Evolutionary conservation across 2,329 filamentous ascomycete species (phyloP).

Genomic region (Fusarium begoniae): DNA sequence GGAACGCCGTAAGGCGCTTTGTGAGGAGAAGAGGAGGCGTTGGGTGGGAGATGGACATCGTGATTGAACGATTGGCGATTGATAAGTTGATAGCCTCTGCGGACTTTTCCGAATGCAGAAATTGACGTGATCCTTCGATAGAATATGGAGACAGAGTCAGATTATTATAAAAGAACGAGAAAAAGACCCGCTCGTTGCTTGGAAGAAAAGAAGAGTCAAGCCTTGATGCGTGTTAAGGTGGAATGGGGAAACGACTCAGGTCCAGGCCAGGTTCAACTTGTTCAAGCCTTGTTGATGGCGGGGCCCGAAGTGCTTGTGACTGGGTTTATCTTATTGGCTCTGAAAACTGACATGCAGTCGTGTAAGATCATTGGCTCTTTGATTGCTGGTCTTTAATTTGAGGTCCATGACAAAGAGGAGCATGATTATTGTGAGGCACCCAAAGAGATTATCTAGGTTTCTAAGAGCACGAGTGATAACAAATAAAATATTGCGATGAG

Average conservation of each 20-base stretch:
- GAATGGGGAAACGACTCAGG: constrained; percentile 34
- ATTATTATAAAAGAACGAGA: neutral
- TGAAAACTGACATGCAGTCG: constrained; percentile 8
- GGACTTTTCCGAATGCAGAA: neutral
- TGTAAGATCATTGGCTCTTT: constrained; percentile 44
- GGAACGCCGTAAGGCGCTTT: constrained; percentile 70
- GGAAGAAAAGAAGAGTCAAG: constrained; percentile 1
- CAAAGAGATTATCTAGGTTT: neutral
- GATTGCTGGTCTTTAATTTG: neutral
- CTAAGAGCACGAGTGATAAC: neutral
- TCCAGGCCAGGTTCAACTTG: constrained; percentile 18
- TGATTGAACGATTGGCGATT: neutral
- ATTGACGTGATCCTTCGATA: neutral
- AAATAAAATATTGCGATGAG: neutral
- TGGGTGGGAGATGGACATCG: constrained; percentile 51
- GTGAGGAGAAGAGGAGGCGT: constrained; percentile 70
- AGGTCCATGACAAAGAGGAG: neutral
- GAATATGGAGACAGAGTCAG: too few relatives aligned
- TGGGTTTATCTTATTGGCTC: constrained; percentile 16
- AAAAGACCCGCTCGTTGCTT: neutral
- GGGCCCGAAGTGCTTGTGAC: constrained; percentile 25
- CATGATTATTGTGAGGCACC: neutral
- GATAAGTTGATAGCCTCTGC: neutral
- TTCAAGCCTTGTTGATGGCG: constrained; percentile 24
- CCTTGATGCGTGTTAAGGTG: constrained; percentile 18